Conservation (phyloP, 2,329 filamentous ascomycete genomes). For the Ophiostoma ulmi region DNA sequence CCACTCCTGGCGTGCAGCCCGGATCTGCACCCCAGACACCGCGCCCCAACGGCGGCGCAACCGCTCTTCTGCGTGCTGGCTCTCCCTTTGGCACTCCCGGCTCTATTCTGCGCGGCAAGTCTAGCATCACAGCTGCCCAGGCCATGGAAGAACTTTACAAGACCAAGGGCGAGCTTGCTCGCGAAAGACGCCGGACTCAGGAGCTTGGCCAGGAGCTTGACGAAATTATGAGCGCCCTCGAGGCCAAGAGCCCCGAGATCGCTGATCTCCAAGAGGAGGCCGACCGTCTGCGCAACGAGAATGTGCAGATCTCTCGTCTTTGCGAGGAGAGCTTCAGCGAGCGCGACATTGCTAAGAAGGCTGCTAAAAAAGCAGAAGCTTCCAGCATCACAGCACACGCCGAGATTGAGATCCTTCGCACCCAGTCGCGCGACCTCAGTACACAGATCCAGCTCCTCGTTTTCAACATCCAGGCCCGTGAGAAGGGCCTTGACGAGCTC, state of each 20-base stretch:
- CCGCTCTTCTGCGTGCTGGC: constrained; percentile 46
- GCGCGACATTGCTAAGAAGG: constrained; percentile 71
- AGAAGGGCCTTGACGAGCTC: constrained; percentile 70
- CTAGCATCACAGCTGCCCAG: constrained; percentile 55
- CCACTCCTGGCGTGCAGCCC: constrained; percentile 30
- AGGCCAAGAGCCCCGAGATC: constrained; percentile 81
- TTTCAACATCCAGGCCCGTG: constrained; percentile 75
- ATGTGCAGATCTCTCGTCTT: constrained; percentile 77
- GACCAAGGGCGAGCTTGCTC: constrained; percentile 66
- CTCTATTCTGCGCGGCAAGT: constrained; percentile 50
- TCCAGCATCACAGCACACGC: constrained; percentile 58
- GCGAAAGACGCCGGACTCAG: constrained; percentile 67
- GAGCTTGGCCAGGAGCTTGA: constrained; percentile 73
- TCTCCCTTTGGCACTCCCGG: constrained; percentile 60
- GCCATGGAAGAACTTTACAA: constrained; percentile 60
- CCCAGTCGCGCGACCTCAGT: constrained; percentile 83
- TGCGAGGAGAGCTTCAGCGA: constrained; percentile 78
- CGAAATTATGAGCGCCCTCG: constrained; percentile 77
- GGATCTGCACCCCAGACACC: constrained; percentile 57
- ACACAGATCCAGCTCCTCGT: constrained; percentile 86
- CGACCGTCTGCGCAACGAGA: constrained; percentile 71
- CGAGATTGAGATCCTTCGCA: constrained; percentile 73
- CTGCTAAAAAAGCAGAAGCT: constrained; percentile 72
- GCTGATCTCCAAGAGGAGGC: constrained; percentile 80
- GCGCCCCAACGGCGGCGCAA: constrained; percentile 46